Evolutionary conservation across 306 rosid species (phyloP), one percentile per base, ranked within the genome.

Genomic region (Rosa rugosa): DNA sequence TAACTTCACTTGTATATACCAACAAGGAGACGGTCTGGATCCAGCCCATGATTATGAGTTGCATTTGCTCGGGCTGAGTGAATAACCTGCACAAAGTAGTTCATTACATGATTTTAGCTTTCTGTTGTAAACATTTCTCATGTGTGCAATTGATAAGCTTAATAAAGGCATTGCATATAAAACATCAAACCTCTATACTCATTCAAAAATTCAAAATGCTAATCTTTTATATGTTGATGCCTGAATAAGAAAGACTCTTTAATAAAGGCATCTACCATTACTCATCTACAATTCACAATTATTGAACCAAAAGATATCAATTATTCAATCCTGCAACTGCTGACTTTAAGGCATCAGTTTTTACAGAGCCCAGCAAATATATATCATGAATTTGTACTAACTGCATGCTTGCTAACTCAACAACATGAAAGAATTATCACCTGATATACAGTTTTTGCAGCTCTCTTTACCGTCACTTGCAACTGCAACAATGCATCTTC

Each of bases 401-500:
- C 41, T 12, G 17, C 31, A 57, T 56, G 34, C 34, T 53, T 38
- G 49, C 49, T 25, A 62, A 51, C 42, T 36, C 25, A 74, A 18
- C 31, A 25, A 46, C 42, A 50, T 71, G 69, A 31, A 38, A 40
- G 75, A 25, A 34, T 71, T 49, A 88, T 64, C 64, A 95, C 99
- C 94, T 92, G 97, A 87, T 87, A 92, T 42, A 90, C 99, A 86
- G 99, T 91, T 79, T 92, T 95, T 79, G 97, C 49, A 59, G 99
- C 99, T 82, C 99, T 88, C 88, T 95, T 95, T 27, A 92, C 76
- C 11, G 94, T 90, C 80, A 95, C 83, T 87, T 95, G 94, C 87
- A 92, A 84, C 87, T 95, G 99, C 86, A 92, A 40, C 80, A 92
- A 84, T 73, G 99, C 99, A 86, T 95, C 99, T 82, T 95, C 97